These are phyloP conservation scores for Pseudognaphalium luteoalbum DNA, from an alignment of 129 eudicot species.

Conservation along the genomic window DNA sequence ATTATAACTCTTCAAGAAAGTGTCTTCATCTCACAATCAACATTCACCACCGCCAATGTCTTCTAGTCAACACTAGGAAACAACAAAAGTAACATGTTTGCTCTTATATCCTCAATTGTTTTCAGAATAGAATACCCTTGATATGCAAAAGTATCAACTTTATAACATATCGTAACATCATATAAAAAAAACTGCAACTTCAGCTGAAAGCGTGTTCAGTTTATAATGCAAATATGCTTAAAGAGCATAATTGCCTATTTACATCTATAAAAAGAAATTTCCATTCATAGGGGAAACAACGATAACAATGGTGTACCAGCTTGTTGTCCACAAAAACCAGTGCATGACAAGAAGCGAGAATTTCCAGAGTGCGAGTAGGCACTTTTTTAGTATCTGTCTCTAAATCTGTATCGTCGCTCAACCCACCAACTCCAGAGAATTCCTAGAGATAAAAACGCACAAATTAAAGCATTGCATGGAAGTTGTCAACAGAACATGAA, in stretches of 20 bases:
- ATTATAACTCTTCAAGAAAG: not conserved
- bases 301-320: slow-evolving; percentile 54
- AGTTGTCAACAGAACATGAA: slow-evolving; percentile 5
- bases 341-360: slow-evolving; percentile 99
- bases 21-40: not conserved
- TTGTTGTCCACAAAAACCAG: slow-evolving; percentile 97
- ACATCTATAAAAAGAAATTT: not conserved
- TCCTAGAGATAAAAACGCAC: slow-evolving; percentile 45
- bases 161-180: not conserved
- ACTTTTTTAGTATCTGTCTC: slow-evolving; percentile 78
- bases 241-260: not conserved
- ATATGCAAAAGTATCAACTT: not conserved
- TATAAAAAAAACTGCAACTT: not conserved
- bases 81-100: not conserved
- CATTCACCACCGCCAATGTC: not conserved
- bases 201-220: not conserved
- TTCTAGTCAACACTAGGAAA: not conserved
- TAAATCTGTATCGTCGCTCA: slow-evolving; percentile 57
- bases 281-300: not conserved
- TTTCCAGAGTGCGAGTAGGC: slow-evolving; percentile 78
- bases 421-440: slow-evolving; percentile 92
- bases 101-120: not conserved
- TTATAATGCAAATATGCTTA: not conserved
- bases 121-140: no score
- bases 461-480: slow-evolving; percentile 2